Conservation (phyloP, 2,329 filamentous ascomycete genomes). For the Colletotrichum echinochloae region DNA sequence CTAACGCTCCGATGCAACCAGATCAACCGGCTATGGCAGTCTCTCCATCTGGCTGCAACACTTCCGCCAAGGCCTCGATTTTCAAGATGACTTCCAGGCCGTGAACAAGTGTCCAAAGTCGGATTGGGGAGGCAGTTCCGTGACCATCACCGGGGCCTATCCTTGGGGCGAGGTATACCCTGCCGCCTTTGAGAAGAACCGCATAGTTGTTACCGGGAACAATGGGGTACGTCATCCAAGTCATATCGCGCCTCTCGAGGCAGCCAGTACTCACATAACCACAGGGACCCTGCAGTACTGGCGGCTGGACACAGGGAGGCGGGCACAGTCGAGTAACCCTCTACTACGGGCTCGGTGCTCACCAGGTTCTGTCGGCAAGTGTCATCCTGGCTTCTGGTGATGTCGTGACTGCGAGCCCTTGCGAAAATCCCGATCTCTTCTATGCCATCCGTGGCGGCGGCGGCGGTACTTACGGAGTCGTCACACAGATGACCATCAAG, state of each 20-base stretch:
- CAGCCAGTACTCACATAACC: neutral
- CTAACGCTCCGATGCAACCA: conserved; percentile 40
- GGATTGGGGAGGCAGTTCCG: conserved; percentile 54
- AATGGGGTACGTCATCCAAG: neutral
- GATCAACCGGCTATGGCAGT: conserved; percentile 63
- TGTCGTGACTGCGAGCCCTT: conserved; percentile 42
- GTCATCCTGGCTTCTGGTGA: conserved; percentile 48
- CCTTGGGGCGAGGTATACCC: conserved; percentile 55
- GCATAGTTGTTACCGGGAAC: conserved; percentile 34
- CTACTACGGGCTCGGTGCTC: conserved; percentile 50
- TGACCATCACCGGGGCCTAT: conserved; percentile 51
- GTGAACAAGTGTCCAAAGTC: conserved; percentile 24
- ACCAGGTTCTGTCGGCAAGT: conserved; percentile 47
- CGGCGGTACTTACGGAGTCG: conserved; percentile 49
- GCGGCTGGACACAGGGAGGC: conserved; percentile 67
- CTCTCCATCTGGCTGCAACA: conserved; percentile 49
- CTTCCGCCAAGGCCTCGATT: conserved; percentile 51
- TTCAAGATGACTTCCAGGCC: conserved; percentile 51
- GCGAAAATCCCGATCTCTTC: conserved; percentile 46
- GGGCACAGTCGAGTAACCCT: conserved; percentile 62
- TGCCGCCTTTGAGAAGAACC: conserved; percentile 48
- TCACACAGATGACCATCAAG: conserved; percentile 43
- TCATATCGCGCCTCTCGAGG: neutral
- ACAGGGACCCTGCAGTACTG: conserved; percentile 50
- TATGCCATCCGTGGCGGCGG: conserved; percentile 48